Evolutionary conservation across 495 filamentous ascomycete genomes (phyloP), one percentile per base, ranked within the genome.

Genomic region (Aspergillus egyptiacus): DNA sequence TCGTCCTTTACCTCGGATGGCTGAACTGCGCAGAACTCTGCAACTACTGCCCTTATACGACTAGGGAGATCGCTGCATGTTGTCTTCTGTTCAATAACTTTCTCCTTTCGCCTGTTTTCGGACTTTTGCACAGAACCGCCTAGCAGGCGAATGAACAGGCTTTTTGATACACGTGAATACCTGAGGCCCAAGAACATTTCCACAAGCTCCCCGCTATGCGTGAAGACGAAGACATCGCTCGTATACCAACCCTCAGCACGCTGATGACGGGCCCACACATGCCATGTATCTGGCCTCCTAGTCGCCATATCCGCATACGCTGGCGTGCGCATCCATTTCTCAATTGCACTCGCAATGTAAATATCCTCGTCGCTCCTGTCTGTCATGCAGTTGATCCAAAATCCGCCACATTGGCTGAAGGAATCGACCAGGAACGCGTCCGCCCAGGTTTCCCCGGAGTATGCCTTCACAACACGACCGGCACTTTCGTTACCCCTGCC

Each of bases 371-470:
- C 40, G 0, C 57, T 10, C 15, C 54, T 36, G 19, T 75, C 65
- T 0, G 73, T 76, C 75, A 80, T 76, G 40, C 66, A 71, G 47
- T 78, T 80, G 11, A 78, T 69, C 57, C 59, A 79, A 19, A 81
- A 67, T 0, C 76, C 73, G 17, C 55, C 76, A 1, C 79, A 69
- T 48, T 81, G 78, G 48, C 69, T 62, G 50, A 81, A 79, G 9
- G 36, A 53, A 30, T 75, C 70, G 2, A 51, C 39, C 4, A 78
- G 56, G 6, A 39, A 46, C 0, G 61, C 50, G 31, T 78, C 73
- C 0, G 68, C 60, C 69, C 67, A 70, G 5, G 71, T 58, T 36
- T 69, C 47, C 17, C 58, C 55, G 10, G 50, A 48, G 30, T 72
- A 63, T n/a, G 54, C 57, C 52, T 68, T 70, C 0, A 64, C 46